These are phyloP conservation scores for Verbascum thapsus DNA, from an alignment of 257 asterid genomes.

Conservation along the genomic window DNA sequence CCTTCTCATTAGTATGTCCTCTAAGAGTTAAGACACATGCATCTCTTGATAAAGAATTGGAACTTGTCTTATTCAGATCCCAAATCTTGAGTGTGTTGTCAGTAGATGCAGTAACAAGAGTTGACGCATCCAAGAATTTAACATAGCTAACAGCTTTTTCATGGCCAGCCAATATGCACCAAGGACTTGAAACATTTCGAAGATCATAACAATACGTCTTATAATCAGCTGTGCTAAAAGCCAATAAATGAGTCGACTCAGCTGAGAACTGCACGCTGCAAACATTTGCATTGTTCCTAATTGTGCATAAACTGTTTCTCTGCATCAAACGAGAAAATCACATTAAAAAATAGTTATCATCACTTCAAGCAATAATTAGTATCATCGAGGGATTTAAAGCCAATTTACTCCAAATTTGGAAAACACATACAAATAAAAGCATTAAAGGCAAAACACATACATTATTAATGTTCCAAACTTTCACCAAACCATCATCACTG, in stretches of 20 bases:
- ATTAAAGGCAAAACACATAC: constrained; percentile 44
- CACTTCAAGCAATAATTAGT: constrained; percentile 10
- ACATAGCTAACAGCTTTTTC: constrained; percentile 88
- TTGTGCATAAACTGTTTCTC: constrained; percentile 86
- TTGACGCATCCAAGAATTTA: constrained; percentile 73
- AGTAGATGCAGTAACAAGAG: constrained; percentile 87
- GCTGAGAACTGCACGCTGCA: constrained; percentile 92
- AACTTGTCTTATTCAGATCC: constrained; percentile 81
- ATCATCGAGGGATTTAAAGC: constrained; percentile 10
- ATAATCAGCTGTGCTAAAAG: constrained; percentile 88
- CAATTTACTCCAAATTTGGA: constrained; percentile 14
- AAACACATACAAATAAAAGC: constrained; percentile 26
- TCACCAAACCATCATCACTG: constrained; percentile 88
- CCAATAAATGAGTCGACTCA: constrained; percentile 65
- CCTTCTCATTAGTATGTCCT: constrained; percentile 98
- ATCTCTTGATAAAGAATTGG: constrained; percentile 64
- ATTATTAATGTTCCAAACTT: constrained; percentile 88
- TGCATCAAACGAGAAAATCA: constrained; percentile 48
- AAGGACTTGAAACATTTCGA: constrained; percentile 72
- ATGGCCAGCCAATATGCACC: constrained; percentile 92
- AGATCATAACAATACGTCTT: constrained; percentile 89
- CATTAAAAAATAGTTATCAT: not conserved
- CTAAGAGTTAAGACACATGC: constrained; percentile 77
- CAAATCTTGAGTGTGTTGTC: constrained; percentile 92
- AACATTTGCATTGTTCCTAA: constrained; percentile 82